Evolutionary conservation across 23 red algal genomes (phyloP).

Genomic region (Gracilariopsis chorda): DNA sequence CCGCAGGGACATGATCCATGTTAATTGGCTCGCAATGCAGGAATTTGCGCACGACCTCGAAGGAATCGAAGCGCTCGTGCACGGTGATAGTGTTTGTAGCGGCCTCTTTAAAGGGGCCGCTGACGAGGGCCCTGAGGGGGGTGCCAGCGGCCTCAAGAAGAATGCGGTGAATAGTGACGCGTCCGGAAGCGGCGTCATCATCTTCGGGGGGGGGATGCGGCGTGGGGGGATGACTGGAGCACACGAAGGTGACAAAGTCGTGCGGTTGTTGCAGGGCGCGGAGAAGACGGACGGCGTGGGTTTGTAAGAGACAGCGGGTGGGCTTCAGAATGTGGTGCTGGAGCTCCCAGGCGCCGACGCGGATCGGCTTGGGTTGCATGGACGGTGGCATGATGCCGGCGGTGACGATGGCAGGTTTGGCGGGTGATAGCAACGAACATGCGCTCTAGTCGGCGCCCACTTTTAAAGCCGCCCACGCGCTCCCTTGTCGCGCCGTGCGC

Average conservation of each 20-base stretch:
- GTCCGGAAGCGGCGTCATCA: neutral
- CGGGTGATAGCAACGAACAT: neutral
- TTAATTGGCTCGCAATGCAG: slow-evolving; percentile 13
- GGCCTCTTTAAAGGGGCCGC: slow-evolving; percentile 8
- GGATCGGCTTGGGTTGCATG: slow-evolving; percentile 36
- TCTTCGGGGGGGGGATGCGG: neutral
- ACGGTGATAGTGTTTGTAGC: slow-evolving; percentile 23
- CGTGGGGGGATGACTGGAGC: slow-evolving; percentile 19
- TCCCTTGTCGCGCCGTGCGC: neutral
- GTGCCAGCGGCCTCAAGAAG: slow-evolving; percentile 32
- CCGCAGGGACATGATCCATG: neutral
- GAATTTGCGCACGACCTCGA: slow-evolving; percentile 4
- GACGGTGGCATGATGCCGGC: too few relatives aligned
- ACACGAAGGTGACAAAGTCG: slow-evolving; percentile 33
- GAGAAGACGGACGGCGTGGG: slow-evolving; percentile 10
- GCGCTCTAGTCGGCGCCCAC: neutral
- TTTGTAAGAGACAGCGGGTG: slow-evolving; percentile 24
- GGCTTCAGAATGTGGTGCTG: slow-evolving; percentile 40
- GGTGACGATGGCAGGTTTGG: neutral
- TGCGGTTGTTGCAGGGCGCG: neutral
- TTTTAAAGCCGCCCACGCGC: neutral
- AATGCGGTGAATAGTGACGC: slow-evolving; percentile 8
- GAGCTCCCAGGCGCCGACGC: slow-evolving; percentile 38
- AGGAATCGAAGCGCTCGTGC: slow-evolving; percentile 18
- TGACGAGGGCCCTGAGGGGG: slow-evolving; percentile 5